Evolutionary conservation across 805 yeast genomes (phyloP).

Genomic region (Hanseniaspora meyeri): DNA sequence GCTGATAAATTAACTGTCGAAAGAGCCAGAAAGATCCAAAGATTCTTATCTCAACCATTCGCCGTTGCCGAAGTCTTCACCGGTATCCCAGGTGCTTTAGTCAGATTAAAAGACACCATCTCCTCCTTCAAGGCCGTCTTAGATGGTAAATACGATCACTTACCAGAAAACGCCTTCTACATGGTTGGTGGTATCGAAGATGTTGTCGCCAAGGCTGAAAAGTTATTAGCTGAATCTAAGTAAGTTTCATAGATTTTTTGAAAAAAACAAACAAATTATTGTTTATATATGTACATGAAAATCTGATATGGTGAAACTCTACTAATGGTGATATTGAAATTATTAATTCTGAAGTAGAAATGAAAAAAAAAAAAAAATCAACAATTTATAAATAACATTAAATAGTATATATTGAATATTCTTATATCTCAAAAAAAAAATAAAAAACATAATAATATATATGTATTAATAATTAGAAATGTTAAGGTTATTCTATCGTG

Average conservation of each 20-base stretch:
- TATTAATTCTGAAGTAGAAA: background rate
- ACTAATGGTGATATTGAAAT: background rate
- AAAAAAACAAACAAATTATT: constrained; percentile 2
- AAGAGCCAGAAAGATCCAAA: constrained; percentile 99
- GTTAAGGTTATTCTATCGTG: no score
- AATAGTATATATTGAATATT: constrained; percentile 13
- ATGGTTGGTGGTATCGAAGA: constrained; percentile 99
- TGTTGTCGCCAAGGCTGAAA: constrained; percentile 96
- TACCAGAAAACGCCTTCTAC: constrained; percentile 99
- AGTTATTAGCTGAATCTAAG: constrained; percentile 87
- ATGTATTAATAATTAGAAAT: background rate
- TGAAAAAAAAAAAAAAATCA: background rate
- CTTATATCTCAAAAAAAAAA: background rate
- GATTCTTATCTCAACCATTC: constrained; percentile 99
- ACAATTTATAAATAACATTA: background rate
- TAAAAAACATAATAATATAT: background rate
- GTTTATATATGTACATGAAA: background rate
- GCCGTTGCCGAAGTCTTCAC: constrained; percentile 99
- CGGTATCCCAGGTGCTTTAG: constrained; percentile 97
- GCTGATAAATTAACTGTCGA: constrained; percentile 97
- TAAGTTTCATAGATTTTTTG: constrained; percentile 25
- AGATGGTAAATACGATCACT: constrained; percentile 96
- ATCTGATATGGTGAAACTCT: constrained; percentile 1
- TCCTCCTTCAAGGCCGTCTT: constrained; percentile 91
- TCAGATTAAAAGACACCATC: constrained; percentile 90